These are phyloP conservation scores for Sutorius eximius DNA, from an alignment of 1,284 basidiomycete species.

Conservation along the genomic window DNA sequence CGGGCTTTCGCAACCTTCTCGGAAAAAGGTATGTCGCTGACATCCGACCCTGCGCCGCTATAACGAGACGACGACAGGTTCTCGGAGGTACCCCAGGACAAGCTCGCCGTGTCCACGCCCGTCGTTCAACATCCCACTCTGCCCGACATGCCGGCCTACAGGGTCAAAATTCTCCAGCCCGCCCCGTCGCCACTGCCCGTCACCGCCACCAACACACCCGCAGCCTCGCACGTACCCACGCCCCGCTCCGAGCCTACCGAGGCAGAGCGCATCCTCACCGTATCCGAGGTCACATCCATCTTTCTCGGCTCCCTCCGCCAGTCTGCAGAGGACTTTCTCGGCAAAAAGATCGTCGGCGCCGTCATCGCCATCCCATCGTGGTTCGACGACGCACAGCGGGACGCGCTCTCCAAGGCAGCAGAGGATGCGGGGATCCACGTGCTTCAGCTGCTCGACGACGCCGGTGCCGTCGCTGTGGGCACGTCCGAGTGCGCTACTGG, in stretches of 20 bases:
- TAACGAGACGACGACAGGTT: constrained; percentile 49
- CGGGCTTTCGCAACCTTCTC: constrained; percentile 90
- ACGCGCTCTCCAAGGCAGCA: constrained; percentile 74
- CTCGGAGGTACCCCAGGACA: constrained; percentile 67
- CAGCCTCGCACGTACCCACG: constrained; percentile 69
- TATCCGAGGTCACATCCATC: constrained; percentile 81
- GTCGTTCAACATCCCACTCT: constrained; percentile 76
- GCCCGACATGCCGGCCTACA: constrained; percentile 80
- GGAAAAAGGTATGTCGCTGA: constrained; percentile 76
- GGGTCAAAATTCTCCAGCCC: constrained; percentile 79
- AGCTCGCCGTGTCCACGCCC: constrained; percentile 55
- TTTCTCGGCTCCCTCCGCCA: constrained; percentile 85
- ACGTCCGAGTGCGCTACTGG: constrained; percentile 50
- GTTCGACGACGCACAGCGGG: constrained; percentile 71
- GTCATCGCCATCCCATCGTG: constrained; percentile 83
- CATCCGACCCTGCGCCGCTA: background rate
- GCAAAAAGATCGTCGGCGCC: constrained; percentile 77
- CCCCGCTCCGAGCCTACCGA: constrained; percentile 79
- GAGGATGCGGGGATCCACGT: constrained; percentile 83
- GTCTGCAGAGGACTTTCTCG: constrained; percentile 93
- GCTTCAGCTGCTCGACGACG: constrained; percentile 83
- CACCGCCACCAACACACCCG: constrained; percentile 59
- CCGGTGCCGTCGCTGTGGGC: constrained; percentile 71
- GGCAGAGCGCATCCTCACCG: constrained; percentile 76
- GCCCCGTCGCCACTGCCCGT: constrained; percentile 60